Conservation (phyloP, 78 protist species). For the Planoprotostelium fungivorum region DNA sequence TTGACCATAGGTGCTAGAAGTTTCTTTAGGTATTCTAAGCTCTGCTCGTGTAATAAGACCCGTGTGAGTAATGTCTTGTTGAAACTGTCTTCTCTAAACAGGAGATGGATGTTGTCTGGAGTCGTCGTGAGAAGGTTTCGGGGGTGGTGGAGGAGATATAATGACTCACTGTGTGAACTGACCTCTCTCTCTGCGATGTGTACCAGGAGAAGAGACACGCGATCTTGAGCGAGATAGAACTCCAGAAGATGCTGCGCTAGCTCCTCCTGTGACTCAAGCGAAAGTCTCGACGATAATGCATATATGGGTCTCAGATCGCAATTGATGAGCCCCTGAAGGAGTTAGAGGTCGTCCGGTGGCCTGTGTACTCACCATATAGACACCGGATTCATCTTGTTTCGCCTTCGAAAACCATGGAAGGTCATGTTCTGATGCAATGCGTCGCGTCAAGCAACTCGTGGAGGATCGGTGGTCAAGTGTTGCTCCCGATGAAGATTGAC, state of each 20-base stretch:
- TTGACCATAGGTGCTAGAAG: not conserved
- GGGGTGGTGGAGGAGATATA: no score
- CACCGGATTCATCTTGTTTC: not conserved
- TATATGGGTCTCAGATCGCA: not conserved
- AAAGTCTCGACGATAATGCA: not conserved
- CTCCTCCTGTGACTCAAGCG: not conserved
- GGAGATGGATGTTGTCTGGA: not conserved
- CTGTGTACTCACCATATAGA: not conserved
- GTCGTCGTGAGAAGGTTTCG: no score
- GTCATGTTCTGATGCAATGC: not conserved
- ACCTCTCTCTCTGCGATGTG: not conserved
- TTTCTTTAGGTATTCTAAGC: not conserved
- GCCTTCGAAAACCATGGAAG: not conserved
- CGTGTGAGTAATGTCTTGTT: not conserved
- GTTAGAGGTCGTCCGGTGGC: not conserved
- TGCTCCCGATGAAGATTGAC: not conserved
- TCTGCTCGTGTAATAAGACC: not conserved
- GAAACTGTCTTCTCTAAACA: not conserved
- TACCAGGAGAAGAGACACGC: not conserved
- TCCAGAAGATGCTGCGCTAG: not conserved
- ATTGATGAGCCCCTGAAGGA: not conserved
- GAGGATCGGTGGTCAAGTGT: not conserved
- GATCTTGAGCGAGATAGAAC: not conserved
- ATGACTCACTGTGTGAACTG: not conserved
- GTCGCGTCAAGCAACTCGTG: not conserved